Conservation (phyloP, 495 filamentous ascomycete species). For the Aspergillus egyptiacus region DNA sequence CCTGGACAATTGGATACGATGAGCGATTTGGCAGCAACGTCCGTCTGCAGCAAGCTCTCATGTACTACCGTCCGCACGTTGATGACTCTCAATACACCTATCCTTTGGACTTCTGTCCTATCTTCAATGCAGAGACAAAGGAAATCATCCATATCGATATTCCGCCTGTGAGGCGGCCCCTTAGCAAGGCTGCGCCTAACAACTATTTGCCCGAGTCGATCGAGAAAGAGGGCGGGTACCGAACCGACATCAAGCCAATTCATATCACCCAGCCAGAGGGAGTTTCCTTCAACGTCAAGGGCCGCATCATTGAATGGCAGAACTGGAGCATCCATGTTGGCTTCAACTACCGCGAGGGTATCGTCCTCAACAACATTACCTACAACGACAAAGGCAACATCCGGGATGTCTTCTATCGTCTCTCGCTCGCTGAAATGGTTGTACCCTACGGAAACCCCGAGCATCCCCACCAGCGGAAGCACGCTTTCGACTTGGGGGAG, state of each 20-base stretch:
- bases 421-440: conserved; percentile 96
- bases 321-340: conserved; percentile 94
- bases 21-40: conserved; percentile 78
- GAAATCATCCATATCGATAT: conserved; percentile 87
- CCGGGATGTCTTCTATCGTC: conserved; percentile 78
- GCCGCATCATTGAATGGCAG: conserved; percentile 80
- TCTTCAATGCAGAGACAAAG: conserved; percentile 78
- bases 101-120: conserved; percentile 91
- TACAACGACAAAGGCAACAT: conserved; percentile 82
- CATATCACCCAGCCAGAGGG: conserved; percentile 93
- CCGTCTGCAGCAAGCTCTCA: conserved; percentile 85
- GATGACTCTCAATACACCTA: conserved; percentile 90
- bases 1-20: conserved; percentile 95
- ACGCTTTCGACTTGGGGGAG: conserved; percentile 91
- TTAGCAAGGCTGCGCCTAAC: conserved; percentile 67
- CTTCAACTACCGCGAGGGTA: conserved; percentile 94
- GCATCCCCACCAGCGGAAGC: conserved; percentile 86
- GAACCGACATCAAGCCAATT: conserved; percentile 82
- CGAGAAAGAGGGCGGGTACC: conserved; percentile 68
- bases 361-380: conserved; percentile 85
- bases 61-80: conserved; percentile 86
- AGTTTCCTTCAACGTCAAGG: conserved; percentile 81
- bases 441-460: conserved; percentile 95
- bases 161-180: conserved; percentile 67
- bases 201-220: conserved; percentile 77